Evolutionary conservation across 1,284 basidiomycete genomes (phyloP), one percentile per base, ranked within the genome.

Genomic region (Ceratobasidium papillatum): DNA sequence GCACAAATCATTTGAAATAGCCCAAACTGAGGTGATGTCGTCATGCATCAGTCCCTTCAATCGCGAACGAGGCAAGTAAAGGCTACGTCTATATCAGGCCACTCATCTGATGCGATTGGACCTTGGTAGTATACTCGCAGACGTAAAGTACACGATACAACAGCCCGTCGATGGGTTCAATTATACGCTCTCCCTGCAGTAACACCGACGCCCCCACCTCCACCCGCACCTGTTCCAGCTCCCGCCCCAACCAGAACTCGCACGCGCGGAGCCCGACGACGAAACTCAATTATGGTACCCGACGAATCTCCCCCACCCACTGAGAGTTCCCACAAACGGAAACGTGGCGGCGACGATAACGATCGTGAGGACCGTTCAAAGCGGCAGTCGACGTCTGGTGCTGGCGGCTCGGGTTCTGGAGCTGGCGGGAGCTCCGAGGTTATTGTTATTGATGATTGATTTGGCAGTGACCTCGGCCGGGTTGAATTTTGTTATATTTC

Each of bases 161-260:
- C 45, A 11, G 59, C 51, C 7, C 72, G 62, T 54, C 62, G 49
- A 45, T 66, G 54, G 74, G 63, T 58, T 19, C 81, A 85, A 61
- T 80, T 87, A 7, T 90, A 90, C 78, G 90, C 90, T 0, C 84
- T 82, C 32, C 87, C 87, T 12, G 84, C 84, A 76, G 81, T 83
- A 0, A 79, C 82, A 14, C 77, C 66, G 4, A 25, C 51, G 5
- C 75, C 47, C 47, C 68, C 64, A 19, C 38, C 77, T 62, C 47
- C 73, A 1, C 41, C 74, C 0, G 47, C 62, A 3, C 49, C 79
- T 19, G 76, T 77, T 7, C 49, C 73, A 30, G 49, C 52, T 9
- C 22, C 65, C 14, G 36, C 45, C 22, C 65, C 76, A 34, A 17
- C 73, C 41, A 71, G 76, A 56, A 63, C 27, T 30, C 75, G 56